Conservation (phyloP, 495 filamentous ascomycete species). For the Hypoxylon rickii region DNA sequence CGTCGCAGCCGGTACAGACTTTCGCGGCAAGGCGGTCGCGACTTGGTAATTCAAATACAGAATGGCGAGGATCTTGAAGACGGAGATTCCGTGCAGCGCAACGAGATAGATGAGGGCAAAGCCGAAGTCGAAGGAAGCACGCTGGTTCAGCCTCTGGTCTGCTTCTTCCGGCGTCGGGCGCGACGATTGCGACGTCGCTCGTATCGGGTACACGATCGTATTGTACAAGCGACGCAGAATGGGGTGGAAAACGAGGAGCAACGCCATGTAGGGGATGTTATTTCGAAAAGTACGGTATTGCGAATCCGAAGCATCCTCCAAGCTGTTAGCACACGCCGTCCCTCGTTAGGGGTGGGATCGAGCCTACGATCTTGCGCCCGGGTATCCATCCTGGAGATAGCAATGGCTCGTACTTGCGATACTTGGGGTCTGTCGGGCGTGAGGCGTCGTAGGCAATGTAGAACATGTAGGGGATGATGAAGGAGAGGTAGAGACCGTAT, state of each 20-base stretch:
- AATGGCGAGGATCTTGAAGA: constrained; percentile 79
- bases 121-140: constrained; percentile 80
- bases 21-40: constrained; percentile 67
- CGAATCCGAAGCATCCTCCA: constrained; percentile 82
- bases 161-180: constrained; percentile 54
- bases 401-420: constrained; percentile 68
- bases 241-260: constrained; percentile 75
- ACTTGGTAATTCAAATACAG: constrained; percentile 81
- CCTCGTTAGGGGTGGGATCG: not conserved
- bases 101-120: constrained; percentile 81
- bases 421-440: constrained; percentile 80
- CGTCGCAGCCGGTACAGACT: constrained; percentile 72
- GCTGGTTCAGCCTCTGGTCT: constrained; percentile 70
- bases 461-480: constrained; percentile 85
- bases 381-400: constrained; percentile 89
- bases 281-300: constrained; percentile 87
- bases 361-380: constrained; percentile 84
- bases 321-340: constrained; percentile 4
- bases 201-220: constrained; percentile 37
- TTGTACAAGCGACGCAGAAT: constrained; percentile 76
- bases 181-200: constrained; percentile 16
- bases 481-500: constrained; percentile 74
- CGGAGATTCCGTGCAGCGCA: constrained; percentile 83
- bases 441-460: constrained; percentile 84
- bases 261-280: constrained; percentile 79